Evolutionary conservation across 1,284 basidiomycete genomes (phyloP).

Genomic region (Fistulina hepatica): DNA sequence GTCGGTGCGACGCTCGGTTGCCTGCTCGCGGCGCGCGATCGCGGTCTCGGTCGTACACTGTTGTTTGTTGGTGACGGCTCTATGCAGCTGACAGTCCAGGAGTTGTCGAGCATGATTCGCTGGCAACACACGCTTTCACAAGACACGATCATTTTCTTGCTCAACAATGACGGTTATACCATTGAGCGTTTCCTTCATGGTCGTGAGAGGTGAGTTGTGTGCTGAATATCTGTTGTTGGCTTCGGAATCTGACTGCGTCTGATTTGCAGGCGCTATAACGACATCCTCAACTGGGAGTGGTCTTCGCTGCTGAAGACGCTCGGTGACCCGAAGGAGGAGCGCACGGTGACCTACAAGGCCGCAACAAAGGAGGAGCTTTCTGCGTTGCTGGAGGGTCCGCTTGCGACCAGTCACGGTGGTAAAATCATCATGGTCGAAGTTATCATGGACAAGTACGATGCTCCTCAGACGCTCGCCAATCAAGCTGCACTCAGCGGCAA

Average conservation of each 20-base stretch:
- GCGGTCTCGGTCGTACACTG: slow-evolving; percentile 54
- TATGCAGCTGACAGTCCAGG: slow-evolving; percentile 64
- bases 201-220: slow-evolving; percentile 16
- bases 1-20: slow-evolving; percentile 69
- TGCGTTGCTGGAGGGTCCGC: slow-evolving; percentile 42
- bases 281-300: slow-evolving; percentile 66
- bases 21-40: slow-evolving; percentile 68
- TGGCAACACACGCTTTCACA: no score
- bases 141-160: slow-evolving; percentile 72
- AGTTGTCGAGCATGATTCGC: slow-evolving; percentile 70
- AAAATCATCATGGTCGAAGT: slow-evolving; percentile 75
- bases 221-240: neutral
- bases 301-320: slow-evolving; percentile 47
- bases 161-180: slow-evolving; percentile 86
- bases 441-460: slow-evolving; percentile 64
- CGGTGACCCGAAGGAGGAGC: slow-evolving; percentile 41
- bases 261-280: slow-evolving; percentile 49
- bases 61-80: slow-evolving; percentile 85
- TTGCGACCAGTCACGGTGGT: slow-evolving; percentile 44
- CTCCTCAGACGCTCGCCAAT: slow-evolving; percentile 50
- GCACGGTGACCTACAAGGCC: slow-evolving; percentile 59
- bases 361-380: slow-evolving; percentile 54
- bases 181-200: slow-evolving; percentile 80
- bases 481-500: slow-evolving; percentile 37
- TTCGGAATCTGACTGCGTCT: slow-evolving; percentile 7